These are phyloP conservation scores for Paramarasmius palmivorus DNA, from an alignment of 1,284 basidiomycete genomes.

Conservation along the genomic window DNA sequence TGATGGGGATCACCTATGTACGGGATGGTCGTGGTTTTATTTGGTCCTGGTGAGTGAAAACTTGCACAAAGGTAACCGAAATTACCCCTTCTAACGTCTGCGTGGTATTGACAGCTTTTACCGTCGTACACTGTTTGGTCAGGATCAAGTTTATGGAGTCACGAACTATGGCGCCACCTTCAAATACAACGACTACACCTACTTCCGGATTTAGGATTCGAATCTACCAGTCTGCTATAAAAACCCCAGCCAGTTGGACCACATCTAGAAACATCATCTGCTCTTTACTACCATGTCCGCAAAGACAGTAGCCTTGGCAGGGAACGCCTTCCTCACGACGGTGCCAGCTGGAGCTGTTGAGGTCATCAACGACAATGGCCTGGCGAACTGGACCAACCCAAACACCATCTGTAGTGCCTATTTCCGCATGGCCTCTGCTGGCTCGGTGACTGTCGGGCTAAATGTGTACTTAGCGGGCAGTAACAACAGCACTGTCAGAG, in stretches of 20 bases:
- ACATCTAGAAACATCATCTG: not conserved
- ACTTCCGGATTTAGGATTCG: too few species aligned
- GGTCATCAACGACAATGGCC: conserved; percentile 6
- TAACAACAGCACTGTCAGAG: conserved; percentile 4
- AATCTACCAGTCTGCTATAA: conserved; percentile 1
- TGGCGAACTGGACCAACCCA: conserved; percentile 8
- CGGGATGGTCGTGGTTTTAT: too few species aligned
- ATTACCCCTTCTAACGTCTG: too few species aligned
- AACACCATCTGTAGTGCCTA: conserved; percentile 8
- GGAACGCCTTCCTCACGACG: conserved; percentile 9
- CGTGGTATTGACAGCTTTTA: too few species aligned
- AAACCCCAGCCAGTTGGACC: not conserved
- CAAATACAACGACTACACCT: too few species aligned
- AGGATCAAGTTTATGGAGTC: too few species aligned
- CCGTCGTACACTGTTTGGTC: too few species aligned
- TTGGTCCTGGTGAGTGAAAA: too few species aligned
- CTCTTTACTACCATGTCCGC: conserved; percentile 6
- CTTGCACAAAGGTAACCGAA: too few species aligned
- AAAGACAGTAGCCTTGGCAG: conserved; percentile 8
- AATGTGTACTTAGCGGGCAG: conserved; percentile 5
- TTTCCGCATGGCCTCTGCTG: conserved; percentile 9
- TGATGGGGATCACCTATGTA: too few species aligned
- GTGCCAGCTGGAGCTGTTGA: not conserved
- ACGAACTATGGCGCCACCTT: too few species aligned
- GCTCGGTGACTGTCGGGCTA: conserved; percentile 9